Conservation (phyloP, 257 asterid genomes). For the Nicotiana paniculata region DNA sequence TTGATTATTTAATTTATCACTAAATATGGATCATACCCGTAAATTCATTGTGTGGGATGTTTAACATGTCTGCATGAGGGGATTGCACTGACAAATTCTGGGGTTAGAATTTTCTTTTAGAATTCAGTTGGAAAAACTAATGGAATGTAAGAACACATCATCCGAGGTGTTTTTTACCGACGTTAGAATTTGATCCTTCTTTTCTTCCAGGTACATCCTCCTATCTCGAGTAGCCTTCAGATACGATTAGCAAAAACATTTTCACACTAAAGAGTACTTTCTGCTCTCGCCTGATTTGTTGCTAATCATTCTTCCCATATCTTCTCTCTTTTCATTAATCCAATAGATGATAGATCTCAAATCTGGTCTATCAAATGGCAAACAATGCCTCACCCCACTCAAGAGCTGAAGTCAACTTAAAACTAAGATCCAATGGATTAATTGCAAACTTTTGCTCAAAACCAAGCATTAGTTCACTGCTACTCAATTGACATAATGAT, state of each 20-base stretch:
- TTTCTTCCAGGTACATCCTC: neutral
- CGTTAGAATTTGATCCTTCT: neutral
- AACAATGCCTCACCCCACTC: neutral
- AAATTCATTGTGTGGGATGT: neutral
- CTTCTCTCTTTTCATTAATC: neutral
- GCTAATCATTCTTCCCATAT: neutral
- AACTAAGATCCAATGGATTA: neutral
- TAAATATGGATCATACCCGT: neutral
- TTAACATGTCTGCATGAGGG: neutral
- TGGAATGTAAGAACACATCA: neutral
- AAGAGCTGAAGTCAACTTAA: neutral
- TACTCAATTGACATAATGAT: neutral
- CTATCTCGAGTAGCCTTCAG: neutral
- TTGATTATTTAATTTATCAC: neutral
- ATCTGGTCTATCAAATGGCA: neutral
- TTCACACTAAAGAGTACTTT: neutral
- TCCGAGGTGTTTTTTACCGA: neutral
- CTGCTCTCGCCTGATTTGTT: neutral
- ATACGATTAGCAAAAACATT: neutral
- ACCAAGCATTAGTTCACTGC: neutral
- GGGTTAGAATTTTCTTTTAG: neutral
- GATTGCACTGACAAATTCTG: neutral
- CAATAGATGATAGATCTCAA: neutral
- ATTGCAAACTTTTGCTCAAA: neutral
- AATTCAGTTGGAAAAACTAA: neutral